Base-by-base conservation (phyloP, 1,284 basidiomycete genomes). In the Cutaneotrichosporon sp. region DNA sequence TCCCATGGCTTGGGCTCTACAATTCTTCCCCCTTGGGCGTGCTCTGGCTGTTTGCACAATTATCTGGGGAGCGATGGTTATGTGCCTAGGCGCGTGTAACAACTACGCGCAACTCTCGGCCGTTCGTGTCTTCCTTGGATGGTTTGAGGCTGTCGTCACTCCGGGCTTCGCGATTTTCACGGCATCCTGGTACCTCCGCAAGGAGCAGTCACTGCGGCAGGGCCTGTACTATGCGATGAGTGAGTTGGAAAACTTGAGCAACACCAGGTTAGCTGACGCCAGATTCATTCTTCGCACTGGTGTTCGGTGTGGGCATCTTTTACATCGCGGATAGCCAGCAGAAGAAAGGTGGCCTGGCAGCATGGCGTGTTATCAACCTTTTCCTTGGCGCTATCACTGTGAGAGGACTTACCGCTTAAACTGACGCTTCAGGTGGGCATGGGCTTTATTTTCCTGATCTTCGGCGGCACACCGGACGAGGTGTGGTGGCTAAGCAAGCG, bases 331-430 rank as follows among this genome's bases (percentile, higher is more conserved):
- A 52, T 14, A 48, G 54, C 24, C 49, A 61, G 5, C 45, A 62
- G 33, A 26, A 35, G 24, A 19, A 45, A 3, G 64, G 64, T 26
- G 55, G 56, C 8, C 46, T 63, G 4, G 62, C 62, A 9, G 65
- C 57, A 4, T 67, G 65, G 65, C 54, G 64, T 12, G 63, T 61
- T 11, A 67, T 67, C 60, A 63, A 63, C 54, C 61, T 61, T 34
- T 67, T 67, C 61, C 61, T 67, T 19, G 65, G 65, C 20, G 57
- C 46, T 9, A 38, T 55, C n/a, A 67, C 66, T n/a, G 46, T 38
- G 5, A 4, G 35, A 19, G 3, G 10, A 3, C 14, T 11, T 12
- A 5, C 17, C 17, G 7, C 34, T 8, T 35, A 5, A 16, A 20
- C 19, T 38, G 6, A 38, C 17, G 17, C 29, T n/a, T n/a, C 35